Percentiles rank a stretch among this genome's conserved stretches.
phyloP scores from a whole-genome alignment of 768 basidiomycete genomes.

The Rhizopogon vulgaris region DNA sequence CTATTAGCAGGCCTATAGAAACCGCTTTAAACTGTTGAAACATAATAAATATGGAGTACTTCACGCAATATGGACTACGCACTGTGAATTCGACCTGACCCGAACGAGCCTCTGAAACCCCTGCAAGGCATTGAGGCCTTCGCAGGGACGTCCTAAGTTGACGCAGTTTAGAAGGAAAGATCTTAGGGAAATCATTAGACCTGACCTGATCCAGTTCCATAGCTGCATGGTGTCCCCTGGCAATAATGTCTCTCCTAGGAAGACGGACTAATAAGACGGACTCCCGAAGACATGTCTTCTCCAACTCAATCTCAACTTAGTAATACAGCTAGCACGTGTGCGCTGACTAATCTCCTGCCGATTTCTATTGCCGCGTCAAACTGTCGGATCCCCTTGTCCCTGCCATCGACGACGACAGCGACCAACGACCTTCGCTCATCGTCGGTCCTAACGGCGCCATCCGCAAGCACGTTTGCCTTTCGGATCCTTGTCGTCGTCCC shows the following conservation, averaged over 20 bases:
- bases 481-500: neutral
- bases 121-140: constrained; percentile 1
- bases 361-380: constrained; percentile 18
- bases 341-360: constrained; percentile 21
- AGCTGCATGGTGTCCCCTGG: constrained; percentile 9
- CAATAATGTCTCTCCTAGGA: too few species aligned
- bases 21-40: constrained; percentile 47
- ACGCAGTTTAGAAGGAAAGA: neutral
- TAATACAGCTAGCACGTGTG: constrained; percentile 18
- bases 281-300: too few species aligned
- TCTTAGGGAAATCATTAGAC: too few species aligned
- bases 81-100: constrained; percentile 27
- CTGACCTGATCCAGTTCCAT: constrained; percentile 19
- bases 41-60: neutral
- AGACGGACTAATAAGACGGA: too few species aligned
- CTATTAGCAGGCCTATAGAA: constrained; percentile 72
- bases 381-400: constrained; percentile 31
- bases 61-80: neutral
- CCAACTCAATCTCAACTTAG: neutral
- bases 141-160: constrained; percentile 4
- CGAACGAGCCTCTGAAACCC: neutral
- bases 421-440: constrained; percentile 21
- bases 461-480: neutral
- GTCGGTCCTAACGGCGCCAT: constrained; percentile 22
- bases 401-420: constrained; percentile 26